Evolutionary conservation across 2,329 filamentous ascomycete species (phyloP).

Genomic region (Pseudogymnoascus sp.): DNA sequence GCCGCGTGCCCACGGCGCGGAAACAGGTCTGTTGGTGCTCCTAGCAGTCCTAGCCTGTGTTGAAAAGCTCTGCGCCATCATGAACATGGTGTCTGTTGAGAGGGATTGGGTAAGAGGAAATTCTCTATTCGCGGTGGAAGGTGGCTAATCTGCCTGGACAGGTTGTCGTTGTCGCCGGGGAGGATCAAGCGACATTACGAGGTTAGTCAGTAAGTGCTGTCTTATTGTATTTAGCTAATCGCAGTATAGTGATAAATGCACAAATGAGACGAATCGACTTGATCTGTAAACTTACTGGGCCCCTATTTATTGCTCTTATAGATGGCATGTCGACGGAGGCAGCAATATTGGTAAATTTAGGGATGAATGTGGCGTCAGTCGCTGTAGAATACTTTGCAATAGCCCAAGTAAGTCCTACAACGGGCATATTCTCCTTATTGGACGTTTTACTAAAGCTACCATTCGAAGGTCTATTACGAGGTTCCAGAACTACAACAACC

Average conservation of each 20-base stretch:
- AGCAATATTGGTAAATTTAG: slow-evolving; percentile 41
- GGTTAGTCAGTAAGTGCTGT: slow-evolving; percentile 11
- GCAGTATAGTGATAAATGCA: slow-evolving; percentile 39
- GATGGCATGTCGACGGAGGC: slow-evolving; percentile 36
- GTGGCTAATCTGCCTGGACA: slow-evolving; percentile 9
- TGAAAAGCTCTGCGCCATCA: slow-evolving; percentile 57
- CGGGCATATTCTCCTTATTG: background rate
- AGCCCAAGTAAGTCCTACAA: slow-evolving; percentile 4
- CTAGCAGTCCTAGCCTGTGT: slow-evolving; percentile 51
- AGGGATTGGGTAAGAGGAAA: slow-evolving; percentile 47
- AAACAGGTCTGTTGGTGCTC: slow-evolving; percentile 24
- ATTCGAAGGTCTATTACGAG: slow-evolving; percentile 21
- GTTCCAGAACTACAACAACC: slow-evolving; percentile 15
- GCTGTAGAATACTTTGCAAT: slow-evolving; percentile 21
- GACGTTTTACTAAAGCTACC: background rate
- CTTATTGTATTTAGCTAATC: background rate
- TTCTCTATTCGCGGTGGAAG: background rate
- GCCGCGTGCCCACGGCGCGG: slow-evolving; percentile 10
- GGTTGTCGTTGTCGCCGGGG: slow-evolving; percentile 42
- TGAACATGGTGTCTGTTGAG: slow-evolving; percentile 61
- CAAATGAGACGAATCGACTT: slow-evolving; percentile 52
- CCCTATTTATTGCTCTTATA: slow-evolving; percentile 41
- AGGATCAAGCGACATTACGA: slow-evolving; percentile 24
- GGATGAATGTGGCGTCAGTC: slow-evolving; percentile 40
- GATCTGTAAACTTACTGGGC: slow-evolving; percentile 47